phyloP scores from a whole-genome alignment of 208 protist species.

The Naegleria fowleri region DNA sequence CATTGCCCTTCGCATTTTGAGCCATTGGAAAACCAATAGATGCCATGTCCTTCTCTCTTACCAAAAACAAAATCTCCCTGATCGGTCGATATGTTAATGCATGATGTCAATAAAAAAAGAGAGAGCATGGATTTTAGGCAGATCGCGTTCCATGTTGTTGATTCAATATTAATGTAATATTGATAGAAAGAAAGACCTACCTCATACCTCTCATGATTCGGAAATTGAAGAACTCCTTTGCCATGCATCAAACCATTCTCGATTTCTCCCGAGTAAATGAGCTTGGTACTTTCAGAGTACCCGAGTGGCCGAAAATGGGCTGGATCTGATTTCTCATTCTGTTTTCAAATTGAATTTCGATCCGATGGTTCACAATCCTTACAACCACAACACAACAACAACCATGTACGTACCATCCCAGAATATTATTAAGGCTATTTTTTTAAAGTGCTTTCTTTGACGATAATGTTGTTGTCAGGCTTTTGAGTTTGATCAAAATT shows the following conservation, averaged over 20 bases:
- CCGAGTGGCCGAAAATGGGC: too few species aligned
- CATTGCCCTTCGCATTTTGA: slow-evolving; percentile 79
- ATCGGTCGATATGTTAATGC: slow-evolving; percentile 46
- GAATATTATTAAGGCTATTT: too few species aligned
- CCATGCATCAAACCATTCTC: slow-evolving; percentile 91
- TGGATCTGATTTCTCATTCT: too few species aligned
- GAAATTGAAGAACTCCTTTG: slow-evolving; percentile 80
- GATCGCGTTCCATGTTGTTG: too few species aligned
- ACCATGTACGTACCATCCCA: too few species aligned
- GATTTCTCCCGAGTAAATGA: slow-evolving; percentile 91
- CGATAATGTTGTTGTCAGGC: too few species aligned
- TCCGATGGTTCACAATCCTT: too few species aligned
- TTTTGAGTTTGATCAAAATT: too few species aligned
- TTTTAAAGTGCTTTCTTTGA: too few species aligned
- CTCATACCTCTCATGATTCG: slow-evolving; percentile 72
- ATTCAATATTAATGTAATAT: neutral
- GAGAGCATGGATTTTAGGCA: too few species aligned
- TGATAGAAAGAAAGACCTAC: neutral
- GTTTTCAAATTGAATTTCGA: too few species aligned
- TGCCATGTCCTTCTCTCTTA: slow-evolving; percentile 80
- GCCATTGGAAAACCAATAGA: slow-evolving; percentile 83
- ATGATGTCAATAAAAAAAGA: slow-evolving; percentile 22
- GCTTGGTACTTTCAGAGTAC: slow-evolving; percentile 34
- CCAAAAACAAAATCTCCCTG: slow-evolving; percentile 86
- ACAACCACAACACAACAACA: too few species aligned